Evolutionary conservation across 83 land plant genomes (phyloP).

Genomic region (Larix sibirica): DNA sequence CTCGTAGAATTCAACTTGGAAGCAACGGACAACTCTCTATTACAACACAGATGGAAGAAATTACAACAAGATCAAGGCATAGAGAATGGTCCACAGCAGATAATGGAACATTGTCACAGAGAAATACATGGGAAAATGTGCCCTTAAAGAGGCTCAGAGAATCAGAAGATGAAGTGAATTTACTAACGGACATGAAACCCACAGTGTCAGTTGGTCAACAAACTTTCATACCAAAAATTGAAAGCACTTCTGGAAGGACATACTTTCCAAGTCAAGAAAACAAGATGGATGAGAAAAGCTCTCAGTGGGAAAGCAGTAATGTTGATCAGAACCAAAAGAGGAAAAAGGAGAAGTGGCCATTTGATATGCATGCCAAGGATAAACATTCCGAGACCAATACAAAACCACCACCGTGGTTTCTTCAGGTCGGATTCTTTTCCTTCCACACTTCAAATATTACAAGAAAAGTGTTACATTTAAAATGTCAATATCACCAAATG

Average conservation of each 20-base stretch:
- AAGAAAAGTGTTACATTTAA: neutral
- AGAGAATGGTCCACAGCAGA: conserved; percentile 15
- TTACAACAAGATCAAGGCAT: neutral
- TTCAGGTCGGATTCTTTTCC: conserved; percentile 9
- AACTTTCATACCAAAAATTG: neutral
- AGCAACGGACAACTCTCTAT: neutral
- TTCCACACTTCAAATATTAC: neutral
- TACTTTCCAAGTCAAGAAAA: neutral
- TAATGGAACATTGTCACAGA: neutral
- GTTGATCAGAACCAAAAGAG: neutral
- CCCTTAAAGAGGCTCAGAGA: conserved; percentile 13
- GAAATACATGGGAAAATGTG: neutral
- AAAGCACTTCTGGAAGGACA: conserved; percentile 4
- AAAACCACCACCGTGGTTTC: conserved; percentile 7
- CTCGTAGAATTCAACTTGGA: neutral
- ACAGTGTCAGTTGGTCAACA: neutral
- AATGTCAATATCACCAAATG: neutral
- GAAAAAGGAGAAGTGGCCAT: conserved; percentile 9
- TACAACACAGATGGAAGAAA: conserved; percentile 9
- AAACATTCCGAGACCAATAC: conserved; percentile 9
- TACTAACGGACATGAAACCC: conserved; percentile 1
- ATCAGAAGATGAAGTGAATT: neutral
- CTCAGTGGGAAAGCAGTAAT: neutral
- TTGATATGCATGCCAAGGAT: conserved; percentile 1
- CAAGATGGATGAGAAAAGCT: neutral